phyloP scores from a whole-genome alignment of 305 asterid genomes.

The Striga hermonthica region DNA sequence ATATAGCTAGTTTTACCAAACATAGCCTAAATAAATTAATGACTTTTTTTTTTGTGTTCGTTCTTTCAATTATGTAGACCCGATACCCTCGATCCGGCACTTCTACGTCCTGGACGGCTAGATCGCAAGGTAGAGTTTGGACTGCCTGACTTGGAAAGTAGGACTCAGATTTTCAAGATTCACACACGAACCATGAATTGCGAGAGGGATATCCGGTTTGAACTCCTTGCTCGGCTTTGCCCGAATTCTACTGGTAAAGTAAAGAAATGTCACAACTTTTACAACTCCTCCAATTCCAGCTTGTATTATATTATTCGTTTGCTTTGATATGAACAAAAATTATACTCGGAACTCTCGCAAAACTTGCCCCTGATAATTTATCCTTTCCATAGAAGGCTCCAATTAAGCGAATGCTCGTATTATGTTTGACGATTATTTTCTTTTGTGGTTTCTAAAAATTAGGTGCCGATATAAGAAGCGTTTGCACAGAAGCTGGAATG shows the following conservation, averaged over 20 bases:
- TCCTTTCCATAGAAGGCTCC: not conserved
- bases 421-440: not conserved
- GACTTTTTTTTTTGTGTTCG: not conserved
- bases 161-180: slow-evolving; percentile 53
- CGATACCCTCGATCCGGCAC: slow-evolving; percentile 93
- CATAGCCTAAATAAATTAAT: too few species aligned
- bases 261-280: not conserved
- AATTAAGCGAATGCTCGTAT: not conserved
- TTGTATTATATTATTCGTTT: not conserved
- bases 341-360: not conserved
- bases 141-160: slow-evolving; percentile 45
- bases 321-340: not conserved
- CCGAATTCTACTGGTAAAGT: slow-evolving; percentile 15
- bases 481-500: slow-evolving; percentile 95
- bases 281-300: not conserved
- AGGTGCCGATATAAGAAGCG: slow-evolving; percentile 87
- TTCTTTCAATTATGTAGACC: slow-evolving; percentile 40
- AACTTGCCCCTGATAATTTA: not conserved
- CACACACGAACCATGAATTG: slow-evolving; percentile 34
- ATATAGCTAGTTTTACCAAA: too few species aligned
- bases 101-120: slow-evolving; percentile 90
- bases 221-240: slow-evolving; percentile 13
- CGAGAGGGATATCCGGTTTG: slow-evolving; percentile 17
- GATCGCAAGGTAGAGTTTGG: slow-evolving; percentile 91
- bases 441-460: slow-evolving; percentile 48